These are phyloP conservation scores for Xylaria sp. DNA, from an alignment of 2,329 filamentous ascomycete species.

Conservation along the genomic window DNA sequence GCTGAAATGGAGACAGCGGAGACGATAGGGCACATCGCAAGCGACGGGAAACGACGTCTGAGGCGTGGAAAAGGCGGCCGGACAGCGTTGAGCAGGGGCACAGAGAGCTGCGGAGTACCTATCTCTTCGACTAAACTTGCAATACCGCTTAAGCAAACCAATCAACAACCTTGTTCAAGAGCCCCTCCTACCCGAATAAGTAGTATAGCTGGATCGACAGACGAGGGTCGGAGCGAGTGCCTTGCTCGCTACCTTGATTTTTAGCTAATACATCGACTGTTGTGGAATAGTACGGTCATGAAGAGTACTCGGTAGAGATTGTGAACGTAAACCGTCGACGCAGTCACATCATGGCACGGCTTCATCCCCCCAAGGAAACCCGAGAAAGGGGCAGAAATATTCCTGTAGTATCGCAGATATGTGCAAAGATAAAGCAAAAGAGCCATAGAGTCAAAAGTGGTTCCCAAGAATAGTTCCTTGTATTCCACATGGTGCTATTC, in stretches of 20 bases:
- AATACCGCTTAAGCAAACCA: slow-evolving; percentile 1
- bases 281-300: slow-evolving; percentile 10
- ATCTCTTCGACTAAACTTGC: neutral
- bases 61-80: neutral
- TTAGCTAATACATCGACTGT: neutral
- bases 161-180: slow-evolving; percentile 5
- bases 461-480: neutral
- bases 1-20: neutral
- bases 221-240: neutral
- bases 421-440: neutral
- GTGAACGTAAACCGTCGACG: neutral
- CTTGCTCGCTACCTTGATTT: slow-evolving; percentile 4
- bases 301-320: neutral
- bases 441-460: neutral
- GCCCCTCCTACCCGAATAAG: slow-evolving; percentile 25
- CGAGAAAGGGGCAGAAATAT: too few relatives aligned
- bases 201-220: neutral
- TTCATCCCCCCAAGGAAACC: neutral
- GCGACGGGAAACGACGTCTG: neutral
- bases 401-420: neutral
- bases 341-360: neutral
- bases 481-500: neutral
- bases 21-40: neutral
- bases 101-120: neutral
- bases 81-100: neutral